Base-by-base conservation (phyloP, 139 green algal genomes). In the Coccomyxa sp. region DNA sequence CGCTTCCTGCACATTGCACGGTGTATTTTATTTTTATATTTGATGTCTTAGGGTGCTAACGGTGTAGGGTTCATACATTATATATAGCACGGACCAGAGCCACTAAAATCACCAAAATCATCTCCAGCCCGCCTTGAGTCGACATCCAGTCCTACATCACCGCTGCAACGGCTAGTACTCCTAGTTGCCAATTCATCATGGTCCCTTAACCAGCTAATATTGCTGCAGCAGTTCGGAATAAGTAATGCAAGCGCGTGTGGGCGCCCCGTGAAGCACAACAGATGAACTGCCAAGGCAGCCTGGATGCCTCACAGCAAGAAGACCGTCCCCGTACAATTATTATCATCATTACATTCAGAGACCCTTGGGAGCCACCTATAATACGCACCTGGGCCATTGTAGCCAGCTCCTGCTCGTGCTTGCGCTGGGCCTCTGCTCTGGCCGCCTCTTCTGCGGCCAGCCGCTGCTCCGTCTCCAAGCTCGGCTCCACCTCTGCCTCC, bases 401-500 rank as follows among this genome's bases (percentile, higher is more conserved):
- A 25, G 71, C 27, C 71, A 77, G 25, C 27, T 51, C 71, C 10
- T 18, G 23, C 17, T 38, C n/a, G 23, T 31, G 71, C 21, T 38
- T 31, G 23, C 71, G 14, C 23, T 30, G 23, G 12, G 71, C 71
- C 27, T 51, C 71, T n/a, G 21, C 71, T 51, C n/a, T 30, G 23
- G 71, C 71, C 21, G 71, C 71, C 71, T 38, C 71, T n/a, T 77
- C 27, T 38, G 71, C 71, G 28, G 71, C 27, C 25, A 88, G 82
- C 67, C 88, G 86, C 77, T 92, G 84, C 81, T 96, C 92, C 23
- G 90, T 92, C 84, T 95, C 94, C 38, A 94, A 85, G 10, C 90
- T 94, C 0, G 92, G 89, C 58, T 92, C 91, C 76, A 97, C 91
- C 58, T 97, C 92, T 28, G 92, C 93, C 38, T 94, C 94, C 31